Conservation (phyloP, 345 rosid genomes). For the Eucalyptus shirleyi region DNA sequence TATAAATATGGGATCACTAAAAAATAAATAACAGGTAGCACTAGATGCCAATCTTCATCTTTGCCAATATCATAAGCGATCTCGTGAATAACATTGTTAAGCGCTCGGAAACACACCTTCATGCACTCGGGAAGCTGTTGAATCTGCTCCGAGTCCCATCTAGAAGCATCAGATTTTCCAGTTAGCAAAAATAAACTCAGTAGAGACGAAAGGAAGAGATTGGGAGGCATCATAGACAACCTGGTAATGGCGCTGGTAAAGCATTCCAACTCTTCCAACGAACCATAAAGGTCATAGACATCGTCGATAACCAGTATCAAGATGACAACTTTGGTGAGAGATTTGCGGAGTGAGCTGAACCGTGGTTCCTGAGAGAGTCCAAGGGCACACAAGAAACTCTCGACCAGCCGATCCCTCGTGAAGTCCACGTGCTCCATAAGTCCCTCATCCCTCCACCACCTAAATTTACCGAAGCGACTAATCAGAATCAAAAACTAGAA, state of each 20-base stretch:
- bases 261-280: conserved; percentile 20
- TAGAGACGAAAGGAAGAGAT: background rate
- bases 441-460: conserved; percentile 46
- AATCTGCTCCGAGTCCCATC: conserved; percentile 18
- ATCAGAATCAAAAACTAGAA: background rate
- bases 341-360: conserved; percentile 17
- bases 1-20: too few relatives aligned
- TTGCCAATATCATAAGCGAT: conserved; percentile 18
- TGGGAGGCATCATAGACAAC: background rate
- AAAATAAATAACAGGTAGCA: too few relatives aligned
- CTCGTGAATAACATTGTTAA: conserved; percentile 6
- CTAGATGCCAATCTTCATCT: conserved; percentile 1
- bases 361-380: conserved; percentile 20
- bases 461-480: background rate
- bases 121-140: conserved; percentile 21
- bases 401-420: conserved; percentile 14
- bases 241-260: too few relatives aligned
- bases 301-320: conserved; percentile 34
- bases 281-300: conserved; percentile 42
- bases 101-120: conserved; percentile 27
- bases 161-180: background rate
- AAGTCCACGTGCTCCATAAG: conserved; percentile 22
- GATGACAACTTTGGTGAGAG: conserved; percentile 25
- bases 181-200: background rate
- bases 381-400: conserved; percentile 31